Conservation (phyloP, 345 rosid species). For the Microthlaspi erraticum region DNA sequence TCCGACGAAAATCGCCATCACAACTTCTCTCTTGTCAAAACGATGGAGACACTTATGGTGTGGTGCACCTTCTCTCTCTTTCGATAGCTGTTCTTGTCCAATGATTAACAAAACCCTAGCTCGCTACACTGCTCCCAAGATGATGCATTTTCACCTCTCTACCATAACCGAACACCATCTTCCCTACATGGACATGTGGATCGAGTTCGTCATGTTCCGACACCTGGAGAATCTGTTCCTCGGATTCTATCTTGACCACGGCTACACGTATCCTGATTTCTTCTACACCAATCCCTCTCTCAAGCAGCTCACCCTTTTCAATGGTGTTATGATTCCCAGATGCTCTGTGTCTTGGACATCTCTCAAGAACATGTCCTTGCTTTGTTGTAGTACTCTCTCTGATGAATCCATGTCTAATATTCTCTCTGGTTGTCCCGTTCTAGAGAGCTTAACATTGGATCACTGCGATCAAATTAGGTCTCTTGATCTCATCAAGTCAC, state of each 20-base stretch:
- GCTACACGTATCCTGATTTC: background rate
- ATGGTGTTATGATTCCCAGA: background rate
- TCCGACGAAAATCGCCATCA: constrained; percentile 11
- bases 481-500: constrained; percentile 26
- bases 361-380: background rate
- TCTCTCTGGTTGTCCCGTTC: constrained; percentile 24
- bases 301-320: constrained; percentile 1
- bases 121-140: constrained; percentile 6
- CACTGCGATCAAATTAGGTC: background rate
- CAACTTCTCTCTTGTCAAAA: constrained; percentile 29
- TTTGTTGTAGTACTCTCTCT: background rate
- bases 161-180: too few relatives aligned
- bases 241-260: background rate
- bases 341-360: constrained; percentile 25
- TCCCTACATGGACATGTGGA: background rate
- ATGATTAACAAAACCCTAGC: background rate
- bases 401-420: constrained; percentile 11
- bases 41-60: constrained; percentile 32
- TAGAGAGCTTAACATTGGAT: constrained; percentile 10
- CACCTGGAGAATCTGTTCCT: constrained; percentile 8
- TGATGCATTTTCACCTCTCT: background rate
- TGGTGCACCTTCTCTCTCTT: constrained; percentile 7
- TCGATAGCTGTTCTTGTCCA: background rate
- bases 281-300: constrained; percentile 2
- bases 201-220: constrained; percentile 15